Percentiles rank a stretch among this genome's conserved stretches.
phyloP scores from a whole-genome alignment of 1,139 yeast species.

The Arxiozyma heterogenica region DNA sequence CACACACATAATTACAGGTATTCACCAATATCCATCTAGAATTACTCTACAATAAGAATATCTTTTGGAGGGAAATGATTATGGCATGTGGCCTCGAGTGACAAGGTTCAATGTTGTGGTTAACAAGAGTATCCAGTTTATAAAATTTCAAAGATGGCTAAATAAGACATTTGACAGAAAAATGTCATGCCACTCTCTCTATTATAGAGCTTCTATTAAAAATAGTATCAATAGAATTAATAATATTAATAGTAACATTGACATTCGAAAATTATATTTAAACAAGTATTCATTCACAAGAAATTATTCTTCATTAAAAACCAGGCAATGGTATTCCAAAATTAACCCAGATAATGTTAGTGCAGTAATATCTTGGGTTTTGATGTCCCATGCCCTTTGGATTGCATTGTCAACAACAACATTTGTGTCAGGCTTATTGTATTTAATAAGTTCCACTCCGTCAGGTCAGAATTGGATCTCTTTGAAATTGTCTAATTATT shows the following conservation, averaged over 20 bases:
- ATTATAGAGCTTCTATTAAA: neutral
- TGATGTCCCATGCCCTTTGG: constrained; percentile 75
- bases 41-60: too few species aligned
- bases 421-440: constrained; percentile 68
- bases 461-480: constrained; percentile 66
- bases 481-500: neutral
- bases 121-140: neutral
- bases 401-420: constrained; percentile 84
- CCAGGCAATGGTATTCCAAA: neutral
- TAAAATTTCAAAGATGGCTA: neutral
- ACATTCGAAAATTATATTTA: neutral
- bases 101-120: neutral
- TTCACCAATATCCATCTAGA: too few species aligned
- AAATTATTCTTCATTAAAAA: neutral
- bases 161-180: neutral
- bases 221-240: neutral
- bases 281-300: neutral
- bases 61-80: neutral
- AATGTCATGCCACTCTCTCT: neutral
- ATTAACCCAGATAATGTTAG: constrained; percentile 63
- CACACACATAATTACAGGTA: too few species aligned
- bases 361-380: constrained; percentile 84
- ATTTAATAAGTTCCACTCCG: constrained; percentile 64
- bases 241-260: neutral
- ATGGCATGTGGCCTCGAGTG: neutral